Base-by-base conservation (phyloP, 2,329 filamentous ascomycete species). In the Alternaria angustiovoidea region DNA sequence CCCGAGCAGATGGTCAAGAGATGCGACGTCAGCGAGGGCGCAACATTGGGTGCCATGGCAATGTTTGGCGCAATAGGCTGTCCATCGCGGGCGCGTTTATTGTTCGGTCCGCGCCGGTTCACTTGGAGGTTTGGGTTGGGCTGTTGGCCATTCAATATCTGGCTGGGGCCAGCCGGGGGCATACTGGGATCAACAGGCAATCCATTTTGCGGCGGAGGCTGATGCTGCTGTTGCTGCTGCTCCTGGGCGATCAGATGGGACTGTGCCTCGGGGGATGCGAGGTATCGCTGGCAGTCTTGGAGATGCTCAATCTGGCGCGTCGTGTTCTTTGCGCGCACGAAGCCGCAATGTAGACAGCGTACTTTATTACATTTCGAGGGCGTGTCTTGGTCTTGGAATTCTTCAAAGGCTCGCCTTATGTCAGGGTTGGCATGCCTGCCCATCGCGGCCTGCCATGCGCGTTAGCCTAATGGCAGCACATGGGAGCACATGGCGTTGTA, bases 21-120 rank as follows among this genome's bases (percentile, higher is more conserved):
- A 69, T 88, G 81, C 53, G 80, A 75, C 1, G 88, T 90, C 47
- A 91, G 79, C 5, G 86, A 83, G 7, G 82, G 81, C 12, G 76
- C 69, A 30, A 72, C 68, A 28, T 65, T 69, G 20, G 59, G 66
- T 22, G 61, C 62, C 51, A 65, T 66, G 32, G 57, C 66, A 26
- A 71, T 49, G 30, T 74, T 68, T 1, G 77, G 77, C 22, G 74
- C 73, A 55, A 79, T 75, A 46, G 67, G 70, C 61, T 77, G 71
- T 57, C 77, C 74, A 46, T 81, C 77, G 47, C 78, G 75, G 12
- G 59, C 63, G 54, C 78, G 75, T 64, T 79, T 80, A 41, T 65
- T 75, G 59, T 80, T 80, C 22, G 80, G 78, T 16, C 80, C 80
- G n/a, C 78, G 78, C 60, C 79, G 76, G 44, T 81, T 76, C 48